phyloP scores from a whole-genome alignment of 2,329 filamentous ascomycete genomes.

The Exserohilum turcica region DNA sequence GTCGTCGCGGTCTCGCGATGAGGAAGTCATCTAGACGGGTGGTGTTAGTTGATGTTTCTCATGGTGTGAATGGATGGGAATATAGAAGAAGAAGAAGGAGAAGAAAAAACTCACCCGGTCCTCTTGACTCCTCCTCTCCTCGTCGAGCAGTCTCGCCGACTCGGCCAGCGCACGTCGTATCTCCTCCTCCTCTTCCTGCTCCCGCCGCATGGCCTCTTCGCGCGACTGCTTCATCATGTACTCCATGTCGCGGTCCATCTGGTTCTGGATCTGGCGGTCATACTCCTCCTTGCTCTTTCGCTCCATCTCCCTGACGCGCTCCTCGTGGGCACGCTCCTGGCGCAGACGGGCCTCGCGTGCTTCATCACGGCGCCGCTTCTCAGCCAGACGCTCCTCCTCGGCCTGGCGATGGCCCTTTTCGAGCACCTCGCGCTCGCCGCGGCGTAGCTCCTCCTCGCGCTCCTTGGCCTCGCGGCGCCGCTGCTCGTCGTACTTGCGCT shows the following conservation, averaged over 20 bases:
- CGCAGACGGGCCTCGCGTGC: background rate
- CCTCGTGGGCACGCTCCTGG: constrained; percentile 2
- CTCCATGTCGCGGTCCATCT: constrained; percentile 14
- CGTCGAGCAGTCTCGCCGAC: background rate
- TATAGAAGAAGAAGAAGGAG: background rate
- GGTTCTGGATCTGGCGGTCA: constrained; percentile 7
- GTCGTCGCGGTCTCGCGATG: background rate
- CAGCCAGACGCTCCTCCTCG: constrained; percentile 6
- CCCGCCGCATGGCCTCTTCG: constrained; percentile 9
- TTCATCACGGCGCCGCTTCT: constrained; percentile 2
- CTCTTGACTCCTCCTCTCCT: constrained; percentile 5
- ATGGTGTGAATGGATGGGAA: background rate
- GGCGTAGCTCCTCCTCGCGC: constrained; percentile 11
- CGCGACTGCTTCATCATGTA: constrained; percentile 15
- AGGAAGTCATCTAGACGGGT: constrained; percentile 5
- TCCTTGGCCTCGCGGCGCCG: constrained; percentile 15
- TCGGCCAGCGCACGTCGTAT: constrained; percentile 12
- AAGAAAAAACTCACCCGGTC: constrained; percentile 13
- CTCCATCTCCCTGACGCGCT: constrained; percentile 1
- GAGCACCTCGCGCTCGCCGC: constrained; percentile 9
- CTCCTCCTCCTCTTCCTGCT: constrained; percentile 16
- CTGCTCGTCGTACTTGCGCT: constrained; percentile 11
- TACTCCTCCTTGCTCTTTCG: constrained; percentile 9
- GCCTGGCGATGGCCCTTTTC: constrained; percentile 7
- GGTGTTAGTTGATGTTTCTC: constrained; percentile 2